Evolutionary conservation across 495 filamentous ascomycete species (phyloP).

Genomic region (Aspergillus heteromorphus): DNA sequence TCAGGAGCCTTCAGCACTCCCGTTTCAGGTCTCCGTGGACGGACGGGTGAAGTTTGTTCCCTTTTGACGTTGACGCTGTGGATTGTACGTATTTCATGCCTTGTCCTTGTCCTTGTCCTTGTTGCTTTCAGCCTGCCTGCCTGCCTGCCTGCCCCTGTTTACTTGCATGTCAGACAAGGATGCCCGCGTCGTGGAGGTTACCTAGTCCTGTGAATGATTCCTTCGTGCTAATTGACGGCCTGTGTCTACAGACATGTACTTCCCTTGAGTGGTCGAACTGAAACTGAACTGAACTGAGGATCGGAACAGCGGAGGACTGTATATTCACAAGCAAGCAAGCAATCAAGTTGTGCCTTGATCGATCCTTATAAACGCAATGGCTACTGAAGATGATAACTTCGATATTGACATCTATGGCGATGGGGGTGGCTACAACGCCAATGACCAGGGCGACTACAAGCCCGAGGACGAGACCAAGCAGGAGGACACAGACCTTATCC

Average conservation of each 20-base stretch:
- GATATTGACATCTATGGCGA: conserved; percentile 98
- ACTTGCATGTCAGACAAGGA: background rate
- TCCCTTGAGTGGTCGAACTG: conserved; percentile 32
- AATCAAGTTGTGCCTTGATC: conserved; percentile 27
- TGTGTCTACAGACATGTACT: conserved; percentile 43
- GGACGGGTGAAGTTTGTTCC: conserved; percentile 22
- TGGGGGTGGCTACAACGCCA: conserved; percentile 47
- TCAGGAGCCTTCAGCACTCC: conserved; percentile 10
- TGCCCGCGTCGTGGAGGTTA: background rate
- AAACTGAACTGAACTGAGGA: conserved; percentile 21
- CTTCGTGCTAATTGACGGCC: conserved; percentile 37
- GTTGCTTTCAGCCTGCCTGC: conserved; percentile 8
- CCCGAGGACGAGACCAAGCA: conserved; percentile 49
- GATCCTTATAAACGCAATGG: conserved; percentile 54
- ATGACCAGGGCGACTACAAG: conserved; percentile 46
- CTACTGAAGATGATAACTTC: conserved; percentile 82
- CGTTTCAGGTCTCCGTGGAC: conserved; percentile 11
- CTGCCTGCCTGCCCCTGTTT: background rate
- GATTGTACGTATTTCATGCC: conserved; percentile 45
- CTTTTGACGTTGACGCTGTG: conserved; percentile 26
- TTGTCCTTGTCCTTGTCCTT: conserved; percentile 18
- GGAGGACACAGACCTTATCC: conserved; percentile 39
- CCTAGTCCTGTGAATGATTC: conserved; percentile 16
- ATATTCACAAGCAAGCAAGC: conserved; percentile 33
- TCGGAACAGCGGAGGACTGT: conserved; percentile 28